Evolutionary conservation across 2,329 filamentous ascomycete species (phyloP), one percentile per base, ranked within the genome.

Genomic region (Colletotrichum shisoi): DNA sequence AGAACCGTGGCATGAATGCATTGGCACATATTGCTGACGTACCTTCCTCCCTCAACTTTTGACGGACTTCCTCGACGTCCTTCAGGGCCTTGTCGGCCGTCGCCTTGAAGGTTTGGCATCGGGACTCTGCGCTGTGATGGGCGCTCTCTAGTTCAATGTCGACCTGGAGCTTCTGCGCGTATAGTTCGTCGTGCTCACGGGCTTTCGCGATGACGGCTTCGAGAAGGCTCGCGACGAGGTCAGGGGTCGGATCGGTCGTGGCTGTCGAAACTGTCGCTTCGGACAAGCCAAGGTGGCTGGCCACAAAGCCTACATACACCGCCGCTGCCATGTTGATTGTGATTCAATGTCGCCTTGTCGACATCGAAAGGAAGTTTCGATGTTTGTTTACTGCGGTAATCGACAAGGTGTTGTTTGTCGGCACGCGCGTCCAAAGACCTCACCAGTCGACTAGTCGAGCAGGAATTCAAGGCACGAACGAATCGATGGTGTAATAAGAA

Each of bases 71-170:
- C 72, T 94, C 91, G 0, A 94, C 86, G 71, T 97, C 94, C 71
- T 92, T 91, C 68, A 94, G 84, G 11, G 91, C 90, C 76, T 94
- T 94, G 69, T 96, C 93, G 51, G 93, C 86, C 1, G 91, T 91
- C 6, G 86, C 84, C 79, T 95, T 96, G 76, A 95, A 88, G 9
- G 89, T 87, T 75, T 94, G 92, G 71, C 89, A 89, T 78, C 93
- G 91, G 27, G 90, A 88, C 76, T 98, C 94, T 67, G 91, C 90
- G 71, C 87, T 91, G 72, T 93, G 90, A 54, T 97, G 90, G 19
- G 90, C 91, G 78, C 93, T 95, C 77, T 99, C 95, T 8, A 98
- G 86, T 81, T 98, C 94, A 51, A 99, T 95, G 73, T 97, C 93
- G 52, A 92, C 83, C 71, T 92, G 90, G 51, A 97, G 85, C 80